Base-by-base conservation (phyloP, 768 basidiomycete genomes). In the Lactarius vividus region DNA sequence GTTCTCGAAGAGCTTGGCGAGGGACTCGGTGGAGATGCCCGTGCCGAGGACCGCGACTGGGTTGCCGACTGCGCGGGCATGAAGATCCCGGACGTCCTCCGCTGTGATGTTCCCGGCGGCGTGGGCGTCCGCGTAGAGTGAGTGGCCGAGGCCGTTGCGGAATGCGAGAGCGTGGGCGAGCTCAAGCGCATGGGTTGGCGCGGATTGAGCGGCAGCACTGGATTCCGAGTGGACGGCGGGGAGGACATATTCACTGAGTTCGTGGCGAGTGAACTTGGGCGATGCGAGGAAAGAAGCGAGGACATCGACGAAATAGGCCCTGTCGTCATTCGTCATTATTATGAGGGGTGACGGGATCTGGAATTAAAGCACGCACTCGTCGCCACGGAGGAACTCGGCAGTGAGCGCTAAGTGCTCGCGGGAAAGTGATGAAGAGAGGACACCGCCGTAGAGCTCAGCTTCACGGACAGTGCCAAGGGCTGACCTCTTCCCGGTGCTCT, bases 341-440 rank as follows among this genome's bases (percentile, higher is more conserved):
- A 59, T 31, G 44, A 58, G 42, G 23, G 49, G 11, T 5, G n/a
- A 39, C 37, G 31, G 15, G 4, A 44, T 46, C 5, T 58, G n/a
- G 62, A 39, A 16, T 8, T 8, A 29, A 64, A 67, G 29, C 13
- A 91, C 94, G 80, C 76, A 98, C 96, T 97, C 96, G 77, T 99
- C 94, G 56, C 93, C 95, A 65, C 89, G 86, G 71, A 98, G 79
- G 80, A 97, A 99, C 77, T 98, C 96, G 60, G 96, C 94, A 28
- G 93, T 96, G 75, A 98, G 79, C 66, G 94, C 88, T 54, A 99
- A 82, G 78, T 98, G 88, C 80, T 98, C 96, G 71, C 96, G 82
- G 20, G 89, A 84, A 70, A 98, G 81, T 68, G 84, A 88, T 64
- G 94, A 80, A 29, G 94, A 94, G 69, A 98, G 83, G 59, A 95